phyloP scores from a whole-genome alignment of 768 basidiomycete species.

The Lactifluus hygrophoroides region DNA sequence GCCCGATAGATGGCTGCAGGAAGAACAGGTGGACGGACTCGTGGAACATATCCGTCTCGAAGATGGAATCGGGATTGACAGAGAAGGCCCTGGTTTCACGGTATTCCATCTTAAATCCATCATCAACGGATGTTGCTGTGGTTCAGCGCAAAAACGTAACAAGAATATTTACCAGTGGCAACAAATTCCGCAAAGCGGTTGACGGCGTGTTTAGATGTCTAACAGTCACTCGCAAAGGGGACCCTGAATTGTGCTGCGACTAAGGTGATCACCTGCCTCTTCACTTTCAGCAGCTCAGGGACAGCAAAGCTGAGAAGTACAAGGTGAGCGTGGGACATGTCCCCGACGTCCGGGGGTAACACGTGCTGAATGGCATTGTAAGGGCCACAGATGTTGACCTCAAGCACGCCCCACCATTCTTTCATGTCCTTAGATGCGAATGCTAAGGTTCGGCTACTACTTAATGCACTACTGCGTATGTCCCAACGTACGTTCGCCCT shows the following conservation, averaged over 20 bases:
- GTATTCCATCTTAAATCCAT: no score
- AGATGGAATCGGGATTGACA: no score
- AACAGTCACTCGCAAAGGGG: constrained; percentile 7
- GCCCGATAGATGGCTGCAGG: neutral
- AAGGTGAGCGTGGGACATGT: neutral
- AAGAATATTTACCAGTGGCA: neutral
- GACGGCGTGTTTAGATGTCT: neutral
- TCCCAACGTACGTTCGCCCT: neutral
- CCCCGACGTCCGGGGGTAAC: no score
- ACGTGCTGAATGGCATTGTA: constrained; percentile 7
- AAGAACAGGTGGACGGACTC: neutral
- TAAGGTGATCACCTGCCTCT: neutral
- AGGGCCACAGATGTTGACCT: neutral
- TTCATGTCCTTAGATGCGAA: no score
- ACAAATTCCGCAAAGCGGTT: neutral
- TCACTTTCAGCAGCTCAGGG: neutral
- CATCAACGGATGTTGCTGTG: neutral
- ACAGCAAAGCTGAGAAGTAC: neutral
- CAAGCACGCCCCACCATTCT: neutral
- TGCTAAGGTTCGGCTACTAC: neutral
- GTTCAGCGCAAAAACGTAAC: neutral
- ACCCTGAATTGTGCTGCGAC: neutral
- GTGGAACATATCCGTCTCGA: no score
- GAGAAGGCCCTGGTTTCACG: no score
- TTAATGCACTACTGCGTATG: neutral